Conservation (phyloP, 371 early-diverging fungal genomes). For the Gilbertella persicaria region DNA sequence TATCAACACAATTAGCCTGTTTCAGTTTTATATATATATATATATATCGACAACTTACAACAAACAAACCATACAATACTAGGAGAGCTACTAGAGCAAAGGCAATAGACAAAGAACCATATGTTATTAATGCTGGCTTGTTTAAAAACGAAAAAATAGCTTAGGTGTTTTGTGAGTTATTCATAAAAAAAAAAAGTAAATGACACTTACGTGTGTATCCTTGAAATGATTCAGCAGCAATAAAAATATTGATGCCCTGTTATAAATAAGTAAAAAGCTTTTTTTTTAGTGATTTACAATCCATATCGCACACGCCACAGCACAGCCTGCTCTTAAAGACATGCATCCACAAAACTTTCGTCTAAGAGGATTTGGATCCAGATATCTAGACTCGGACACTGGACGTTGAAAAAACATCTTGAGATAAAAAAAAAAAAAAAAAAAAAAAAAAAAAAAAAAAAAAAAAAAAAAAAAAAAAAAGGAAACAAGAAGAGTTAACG, state of each 20-base stretch:
- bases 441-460: background rate
- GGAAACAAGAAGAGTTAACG: background rate
- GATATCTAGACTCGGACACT: slow-evolving; percentile 6
- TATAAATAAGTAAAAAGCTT: background rate
- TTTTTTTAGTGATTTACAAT: slow-evolving; percentile 15
- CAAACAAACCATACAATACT: slow-evolving; percentile 20
- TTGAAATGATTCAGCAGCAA: slow-evolving; percentile 17
- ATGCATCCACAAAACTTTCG: slow-evolving; percentile 29
- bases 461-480: slow-evolving; percentile 2
- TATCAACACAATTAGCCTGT: background rate
- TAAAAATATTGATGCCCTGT: slow-evolving; percentile 21
- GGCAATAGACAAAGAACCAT: slow-evolving; percentile 21
- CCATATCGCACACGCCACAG: slow-evolving; percentile 27
- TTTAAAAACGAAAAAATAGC: slow-evolving; percentile 28
- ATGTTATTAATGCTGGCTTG: slow-evolving; percentile 13
- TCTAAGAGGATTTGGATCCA: background rate
- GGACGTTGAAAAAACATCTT: background rate
- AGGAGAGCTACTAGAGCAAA: slow-evolving; percentile 19
- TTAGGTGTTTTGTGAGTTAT: background rate
- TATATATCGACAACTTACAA: slow-evolving; percentile 4
- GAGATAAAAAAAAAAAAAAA: background rate
- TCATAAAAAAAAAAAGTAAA: background rate
- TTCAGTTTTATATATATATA: background rate
- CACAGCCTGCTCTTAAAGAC: slow-evolving; percentile 35
- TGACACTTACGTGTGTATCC: slow-evolving; percentile 17